These are phyloP conservation scores for Neofusicoccum sp. DNA, from an alignment of 2,329 filamentous ascomycete genomes.

Conservation along the genomic window DNA sequence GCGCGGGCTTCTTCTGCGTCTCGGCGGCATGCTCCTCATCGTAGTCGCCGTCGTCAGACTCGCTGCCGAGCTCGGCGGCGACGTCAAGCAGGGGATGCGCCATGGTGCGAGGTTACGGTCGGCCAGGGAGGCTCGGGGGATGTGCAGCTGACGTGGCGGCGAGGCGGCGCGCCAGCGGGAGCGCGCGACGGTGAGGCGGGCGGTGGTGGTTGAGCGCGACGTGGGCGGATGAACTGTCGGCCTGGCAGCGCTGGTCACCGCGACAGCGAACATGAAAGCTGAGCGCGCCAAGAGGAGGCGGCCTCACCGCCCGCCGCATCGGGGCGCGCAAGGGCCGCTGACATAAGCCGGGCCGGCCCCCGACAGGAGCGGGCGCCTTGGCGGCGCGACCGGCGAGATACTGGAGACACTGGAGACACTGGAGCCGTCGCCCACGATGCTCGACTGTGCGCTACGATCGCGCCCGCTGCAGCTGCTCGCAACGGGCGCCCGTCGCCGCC, in stretches of 20 bases:
- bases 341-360: neutral
- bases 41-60: constrained; percentile 40
- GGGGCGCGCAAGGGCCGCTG: no score
- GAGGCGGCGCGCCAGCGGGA: neutral
- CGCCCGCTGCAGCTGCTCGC: neutral
- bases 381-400: no score
- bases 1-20: constrained; percentile 29
- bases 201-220: neutral
- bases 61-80: constrained; percentile 78
- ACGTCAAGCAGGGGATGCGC: constrained; percentile 64
- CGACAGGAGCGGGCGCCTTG: neutral
- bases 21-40: constrained; percentile 23
- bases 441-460: neutral
- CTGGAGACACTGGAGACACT: neutral
- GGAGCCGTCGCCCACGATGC: neutral
- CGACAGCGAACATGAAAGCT: constrained; percentile 9
- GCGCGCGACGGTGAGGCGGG: neutral
- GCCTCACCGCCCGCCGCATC: constrained; percentile 4
- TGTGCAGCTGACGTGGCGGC: constrained; percentile 8
- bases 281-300: neutral
- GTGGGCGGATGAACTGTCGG: constrained; percentile 5
- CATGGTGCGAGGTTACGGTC: constrained; percentile 11
- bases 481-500: neutral
- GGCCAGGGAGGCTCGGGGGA: neutral
- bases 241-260: neutral